Evolutionary conservation across 2,329 filamentous ascomycete species (phyloP), one percentile per base, ranked within the genome.

Genomic region (Zymoseptoria pseudotritici): DNA sequence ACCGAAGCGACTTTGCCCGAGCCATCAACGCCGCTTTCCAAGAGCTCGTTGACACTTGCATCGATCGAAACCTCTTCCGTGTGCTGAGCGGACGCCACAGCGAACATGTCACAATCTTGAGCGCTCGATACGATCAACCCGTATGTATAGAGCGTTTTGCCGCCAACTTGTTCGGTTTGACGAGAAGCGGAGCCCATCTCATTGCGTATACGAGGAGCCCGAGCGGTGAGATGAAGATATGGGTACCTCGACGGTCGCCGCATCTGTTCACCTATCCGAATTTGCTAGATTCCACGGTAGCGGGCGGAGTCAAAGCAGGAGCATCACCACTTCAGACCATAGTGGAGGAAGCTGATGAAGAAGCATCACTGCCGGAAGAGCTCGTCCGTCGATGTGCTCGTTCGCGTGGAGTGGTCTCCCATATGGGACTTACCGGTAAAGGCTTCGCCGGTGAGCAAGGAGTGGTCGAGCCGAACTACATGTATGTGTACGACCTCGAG

Each of bases 221-320:
- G 2, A 74, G 66, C 26, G 86, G 85, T 10, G 36, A 42, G 36
- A 75, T 95, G 52, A 87, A 85, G 69, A 79, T 97, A 50, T 97
- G 94, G 92, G 83, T 95, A 2, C 88, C 93, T 2, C 83, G 86
- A 53, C 82, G 93, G 8, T 83, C 91, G 10, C 79, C 79, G 56
- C 83, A 80, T 62, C 97, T 97, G 78, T 85, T 89, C 65, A 96
- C 91, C 0, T 99, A 91, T 70, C 87, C 88, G 0, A 82, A 87
- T 22, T 91, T 96, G 79, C 80, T 97, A 61, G 94, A 97, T 74
- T 97, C 97, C 73, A 91, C 91, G 1, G 93, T 95, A 3, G 94
- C 91, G 0, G 89, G 89, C 1, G 89, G 90, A 0, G 85, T 97
- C 65, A 86, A 88, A 73, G 88, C 89, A 0, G 88, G 86, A n/a